A percentile compares a stretch with the other conserved stretches of the same genome.
Evolutionary conservation across 345 rosid genomes (phyloP).

Genomic region (Laguncularia racemosa): DNA sequence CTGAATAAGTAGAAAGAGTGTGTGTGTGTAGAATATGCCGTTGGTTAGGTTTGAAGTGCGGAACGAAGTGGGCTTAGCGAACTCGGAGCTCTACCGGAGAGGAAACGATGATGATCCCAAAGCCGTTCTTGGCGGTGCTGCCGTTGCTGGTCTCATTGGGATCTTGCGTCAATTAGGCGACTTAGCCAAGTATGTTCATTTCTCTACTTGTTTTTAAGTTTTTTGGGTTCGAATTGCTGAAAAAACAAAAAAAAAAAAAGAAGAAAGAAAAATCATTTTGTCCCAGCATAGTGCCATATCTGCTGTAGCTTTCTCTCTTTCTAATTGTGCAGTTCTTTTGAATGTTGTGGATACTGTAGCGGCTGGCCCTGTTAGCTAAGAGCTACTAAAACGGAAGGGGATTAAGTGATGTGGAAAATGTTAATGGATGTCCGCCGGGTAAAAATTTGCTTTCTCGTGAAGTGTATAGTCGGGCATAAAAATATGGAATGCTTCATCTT

Average conservation of each 20-base stretch:
- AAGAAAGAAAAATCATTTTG: no score
- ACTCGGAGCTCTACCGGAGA: slow-evolving; percentile 34
- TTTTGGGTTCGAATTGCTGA: background rate
- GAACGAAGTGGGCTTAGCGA: slow-evolving; percentile 47
- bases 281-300: no score
- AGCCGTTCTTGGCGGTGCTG: slow-evolving; percentile 58
- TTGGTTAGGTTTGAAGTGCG: slow-evolving; percentile 51
- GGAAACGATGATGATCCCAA: slow-evolving; percentile 55
- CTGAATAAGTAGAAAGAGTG: no score
- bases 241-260: no score
- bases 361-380: no score
- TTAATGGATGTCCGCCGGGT: no score
- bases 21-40: slow-evolving; percentile 34
- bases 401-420: no score
- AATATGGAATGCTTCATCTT: background rate
- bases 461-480: background rate
- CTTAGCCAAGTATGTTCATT: slow-evolving; percentile 69
- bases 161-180: slow-evolving; percentile 89
- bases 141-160: slow-evolving; percentile 71
- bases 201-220: background rate
- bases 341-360: no score
- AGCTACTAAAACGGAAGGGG: no score
- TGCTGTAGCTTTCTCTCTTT: no score
- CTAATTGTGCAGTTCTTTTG: no score
- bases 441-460: no score